phyloP scores from a whole-genome alignment of 176 grass and related monocot genomes.

The Rhynchospora pubera region DNA sequence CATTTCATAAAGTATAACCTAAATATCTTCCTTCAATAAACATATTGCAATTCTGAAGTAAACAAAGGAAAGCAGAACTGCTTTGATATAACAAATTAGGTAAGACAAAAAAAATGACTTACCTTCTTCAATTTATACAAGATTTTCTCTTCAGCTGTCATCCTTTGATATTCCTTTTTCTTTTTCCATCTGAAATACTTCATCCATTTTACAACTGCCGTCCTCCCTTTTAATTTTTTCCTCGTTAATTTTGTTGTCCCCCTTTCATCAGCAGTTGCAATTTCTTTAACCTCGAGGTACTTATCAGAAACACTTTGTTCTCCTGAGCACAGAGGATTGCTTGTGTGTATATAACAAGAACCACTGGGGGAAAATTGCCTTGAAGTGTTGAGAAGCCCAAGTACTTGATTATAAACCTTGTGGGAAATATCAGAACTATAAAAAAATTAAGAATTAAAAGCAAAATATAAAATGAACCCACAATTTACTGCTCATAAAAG shows the following conservation, averaged over 20 bases:
- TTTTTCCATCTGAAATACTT: conserved; percentile 93
- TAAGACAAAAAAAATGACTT: conserved; percentile 4
- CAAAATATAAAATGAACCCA: background rate
- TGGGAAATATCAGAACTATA: conserved; percentile 37
- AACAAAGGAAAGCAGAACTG: background rate
- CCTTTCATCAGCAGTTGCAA: conserved; percentile 20
- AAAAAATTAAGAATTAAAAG: conserved; percentile 21
- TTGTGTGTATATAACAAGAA: conserved; percentile 42
- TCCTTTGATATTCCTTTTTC: conserved; percentile 83
- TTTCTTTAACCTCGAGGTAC: conserved; percentile 30
- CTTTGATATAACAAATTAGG: background rate
- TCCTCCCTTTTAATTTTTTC: conserved; percentile 83
- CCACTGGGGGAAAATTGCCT: conserved; percentile 20
- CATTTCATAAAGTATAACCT: background rate
- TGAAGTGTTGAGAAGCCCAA: background rate
- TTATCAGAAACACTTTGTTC: conserved; percentile 15
- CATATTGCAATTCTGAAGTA: background rate
- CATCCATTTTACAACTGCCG: conserved; percentile 77
- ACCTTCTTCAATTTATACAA: conserved; percentile 83
- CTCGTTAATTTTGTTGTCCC: conserved; percentile 50
- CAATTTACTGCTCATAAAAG: background rate
- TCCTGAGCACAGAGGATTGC: conserved; percentile 19
- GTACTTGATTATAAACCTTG: conserved; percentile 40
- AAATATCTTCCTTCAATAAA: background rate
- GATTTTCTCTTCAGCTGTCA: conserved; percentile 94